These are phyloP conservation scores for Lolium perenne DNA, from an alignment of 176 grass and related monocot species.

Conservation along the genomic window DNA sequence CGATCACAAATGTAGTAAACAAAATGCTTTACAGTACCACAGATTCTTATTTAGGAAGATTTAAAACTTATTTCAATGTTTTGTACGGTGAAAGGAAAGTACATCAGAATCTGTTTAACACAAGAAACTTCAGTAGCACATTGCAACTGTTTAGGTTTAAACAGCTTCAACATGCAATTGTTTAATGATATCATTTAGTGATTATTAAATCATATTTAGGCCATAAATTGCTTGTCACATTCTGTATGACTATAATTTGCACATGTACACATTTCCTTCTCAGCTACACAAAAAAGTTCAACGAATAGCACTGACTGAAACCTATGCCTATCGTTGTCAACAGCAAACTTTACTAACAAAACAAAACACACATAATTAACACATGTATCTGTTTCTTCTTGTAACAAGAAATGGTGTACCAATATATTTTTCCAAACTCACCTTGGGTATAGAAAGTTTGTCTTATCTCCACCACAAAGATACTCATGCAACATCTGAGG, in stretches of 20 bases:
- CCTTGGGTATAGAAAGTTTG: conserved; percentile 91
- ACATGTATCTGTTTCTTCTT: not conserved
- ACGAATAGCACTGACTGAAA: not conserved
- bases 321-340: not conserved
- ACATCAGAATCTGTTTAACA: conserved; percentile 10
- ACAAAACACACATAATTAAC: conserved; percentile 17
- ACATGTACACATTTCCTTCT: not conserved
- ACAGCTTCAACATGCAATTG: not conserved
- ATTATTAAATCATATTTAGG: conserved; percentile 15
- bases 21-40: not conserved
- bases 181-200: not conserved
- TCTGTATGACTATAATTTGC: not conserved
- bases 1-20: not conserved
- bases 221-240: not conserved
- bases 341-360: not conserved
- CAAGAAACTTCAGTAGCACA: not conserved
- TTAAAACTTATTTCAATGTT: not conserved
- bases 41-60: not conserved
- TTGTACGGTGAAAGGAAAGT: not conserved
- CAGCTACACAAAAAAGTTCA: not conserved
- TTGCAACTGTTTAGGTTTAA: not conserved
- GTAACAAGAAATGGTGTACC: not conserved
- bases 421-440: conserved; percentile 30
- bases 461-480: conserved; percentile 67
- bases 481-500: conserved; percentile 89